Conservation (phyloP, 257 asterid genomes). For the Agastache rugosa region DNA sequence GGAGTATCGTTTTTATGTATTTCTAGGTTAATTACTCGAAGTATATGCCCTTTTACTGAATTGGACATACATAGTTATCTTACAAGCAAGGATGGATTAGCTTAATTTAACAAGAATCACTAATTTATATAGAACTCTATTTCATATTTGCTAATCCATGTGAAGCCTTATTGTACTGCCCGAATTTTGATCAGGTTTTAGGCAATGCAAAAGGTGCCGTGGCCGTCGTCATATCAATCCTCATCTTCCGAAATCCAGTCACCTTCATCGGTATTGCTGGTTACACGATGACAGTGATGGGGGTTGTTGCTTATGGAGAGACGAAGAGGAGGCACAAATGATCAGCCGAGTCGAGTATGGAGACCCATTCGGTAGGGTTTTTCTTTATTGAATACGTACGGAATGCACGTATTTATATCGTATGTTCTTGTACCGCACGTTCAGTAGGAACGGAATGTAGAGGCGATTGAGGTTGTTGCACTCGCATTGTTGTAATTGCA, state of each 20-base stretch:
- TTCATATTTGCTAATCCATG: neutral
- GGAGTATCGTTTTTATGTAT: no score
- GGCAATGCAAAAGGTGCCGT: constrained; percentile 99
- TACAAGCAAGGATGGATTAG: constrained; percentile 1
- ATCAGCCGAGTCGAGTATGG: constrained; percentile 25
- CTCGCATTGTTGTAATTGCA: constrained; percentile 26
- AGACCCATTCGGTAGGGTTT: neutral
- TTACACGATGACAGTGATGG: constrained; percentile 91
- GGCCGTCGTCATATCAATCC: constrained; percentile 96
- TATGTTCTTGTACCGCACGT: constrained; percentile 29
- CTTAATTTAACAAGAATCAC: neutral
- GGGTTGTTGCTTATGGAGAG: constrained; percentile 97
- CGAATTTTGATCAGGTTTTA: constrained; percentile 61
- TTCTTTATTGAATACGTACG: constrained; percentile 12
- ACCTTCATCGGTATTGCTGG: constrained; percentile 92
- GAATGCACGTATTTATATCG: constrained; percentile 17
- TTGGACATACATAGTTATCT: neutral
- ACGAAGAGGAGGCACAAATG: constrained; percentile 82
- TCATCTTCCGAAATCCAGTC: constrained; percentile 86
- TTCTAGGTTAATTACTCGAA: no score
- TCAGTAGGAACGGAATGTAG: constrained; percentile 6
- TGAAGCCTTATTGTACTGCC: constrained; percentile 5
- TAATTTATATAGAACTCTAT: neutral
- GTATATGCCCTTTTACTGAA: neutral
- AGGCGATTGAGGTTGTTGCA: constrained; percentile 29